Percentiles rank a stretch among this genome's conserved stretches.
These are phyloP conservation scores for Cajanus cajan DNA, from an alignment of 306 rosid species.

Conservation along the genomic window DNA sequence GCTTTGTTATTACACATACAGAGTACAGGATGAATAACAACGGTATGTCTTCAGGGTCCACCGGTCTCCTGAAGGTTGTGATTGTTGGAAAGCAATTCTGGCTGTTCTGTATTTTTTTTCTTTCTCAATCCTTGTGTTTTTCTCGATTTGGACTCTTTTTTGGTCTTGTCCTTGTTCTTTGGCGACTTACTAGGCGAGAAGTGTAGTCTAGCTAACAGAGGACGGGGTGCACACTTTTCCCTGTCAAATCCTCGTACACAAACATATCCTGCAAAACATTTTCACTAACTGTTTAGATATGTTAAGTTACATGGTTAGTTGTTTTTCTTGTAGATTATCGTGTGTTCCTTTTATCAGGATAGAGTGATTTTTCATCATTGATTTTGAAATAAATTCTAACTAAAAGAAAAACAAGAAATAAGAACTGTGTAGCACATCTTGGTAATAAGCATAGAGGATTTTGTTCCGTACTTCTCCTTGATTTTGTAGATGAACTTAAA, in stretches of 20 bases:
- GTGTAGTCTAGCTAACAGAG: slow-evolving; percentile 72
- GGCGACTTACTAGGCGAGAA: slow-evolving; percentile 70
- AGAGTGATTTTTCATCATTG: neutral
- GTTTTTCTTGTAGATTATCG: neutral
- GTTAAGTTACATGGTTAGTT: neutral
- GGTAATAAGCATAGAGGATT: neutral
- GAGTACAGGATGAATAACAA: neutral
- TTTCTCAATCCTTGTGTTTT: slow-evolving; percentile 14
- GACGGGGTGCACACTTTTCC: slow-evolving; percentile 69
- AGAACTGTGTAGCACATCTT: neutral
- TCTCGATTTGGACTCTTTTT: slow-evolving; percentile 9
- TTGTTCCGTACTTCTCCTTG: neutral
- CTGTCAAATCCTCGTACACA: slow-evolving; percentile 89
- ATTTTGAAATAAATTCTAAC: neutral
- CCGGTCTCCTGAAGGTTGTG: slow-evolving; percentile 4
- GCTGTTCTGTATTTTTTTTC: slow-evolving; percentile 9
- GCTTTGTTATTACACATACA: neutral
- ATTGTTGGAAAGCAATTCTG: slow-evolving; percentile 25
- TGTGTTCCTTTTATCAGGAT: neutral
- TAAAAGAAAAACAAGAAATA: neutral
- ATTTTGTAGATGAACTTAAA: neutral
- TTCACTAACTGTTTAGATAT: slow-evolving; percentile 18
- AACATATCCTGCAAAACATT: slow-evolving; percentile 67
- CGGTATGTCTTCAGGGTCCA: slow-evolving; percentile 3
- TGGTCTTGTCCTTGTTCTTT: slow-evolving; percentile 38